Base-by-base conservation (phyloP, 345 rosid species). In the Salix purpurea region DNA sequence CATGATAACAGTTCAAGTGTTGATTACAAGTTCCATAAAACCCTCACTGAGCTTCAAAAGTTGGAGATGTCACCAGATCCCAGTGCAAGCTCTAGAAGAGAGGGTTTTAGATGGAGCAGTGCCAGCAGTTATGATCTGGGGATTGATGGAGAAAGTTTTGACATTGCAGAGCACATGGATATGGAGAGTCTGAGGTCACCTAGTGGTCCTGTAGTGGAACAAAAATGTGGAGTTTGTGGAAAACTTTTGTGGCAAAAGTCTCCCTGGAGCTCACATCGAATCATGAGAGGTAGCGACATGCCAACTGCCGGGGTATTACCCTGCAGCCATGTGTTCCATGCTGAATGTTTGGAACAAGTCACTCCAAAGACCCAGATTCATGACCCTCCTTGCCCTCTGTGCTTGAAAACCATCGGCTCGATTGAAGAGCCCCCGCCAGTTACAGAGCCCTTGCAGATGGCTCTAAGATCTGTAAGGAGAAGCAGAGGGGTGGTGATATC, bases 261-360 rank as follows among this genome's bases (percentile, higher is more conserved):
- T 7, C 97, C 97, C 26, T 94, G 98, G 97, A 85, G 94, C 77
- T 89, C 97, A 2, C 82, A 87, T 58, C 89, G 94, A 61, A 89
- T 91, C 61, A 36, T 94, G 83, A 90, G 92, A 85, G 86, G 90
- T 50, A 70, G 87, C 39, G 97, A 92, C 82, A 87, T 91, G 95
- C 97, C 97, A 36, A 79, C 78, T 37, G 89, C 97, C 48, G 97
- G 97, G 34, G 83, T 94, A n/a, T 85, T 94, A 67, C 87, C 93
- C 6, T 94, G 97, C 77, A 83, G 92, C 67, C 98, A 94, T 30
- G 90, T 91, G 62, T 94, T 85, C 83, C 98, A 94, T 79, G 93
- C 93, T 5, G 97, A 94, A 76, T 94, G 98, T 84, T 85, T 94
- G 89, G 98, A 94, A 70, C 91, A 94, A 80, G 78, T 83, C 72